Evolutionary conservation across 257 asterid species (phyloP).

Genomic region (Solanum chiquidenum): DNA sequence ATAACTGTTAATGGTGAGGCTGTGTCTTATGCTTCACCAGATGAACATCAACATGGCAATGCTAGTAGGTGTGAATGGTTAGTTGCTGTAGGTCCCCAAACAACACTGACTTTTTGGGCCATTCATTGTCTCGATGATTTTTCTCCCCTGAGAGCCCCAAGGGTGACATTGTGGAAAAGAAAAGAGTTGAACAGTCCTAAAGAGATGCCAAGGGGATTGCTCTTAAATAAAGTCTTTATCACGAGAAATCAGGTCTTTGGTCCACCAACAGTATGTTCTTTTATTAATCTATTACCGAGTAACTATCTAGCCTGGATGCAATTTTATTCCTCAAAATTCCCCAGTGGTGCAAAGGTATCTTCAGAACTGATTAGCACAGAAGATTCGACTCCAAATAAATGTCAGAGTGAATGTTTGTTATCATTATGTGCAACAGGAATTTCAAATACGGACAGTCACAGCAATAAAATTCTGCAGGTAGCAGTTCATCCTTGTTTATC

Average conservation of each 20-base stretch:
- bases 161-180: conserved; percentile 81
- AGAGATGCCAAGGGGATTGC: conserved; percentile 30
- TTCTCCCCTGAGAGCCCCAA: conserved; percentile 86
- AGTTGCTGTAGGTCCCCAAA: conserved; percentile 72
- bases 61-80: conserved; percentile 87
- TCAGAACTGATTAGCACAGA: conserved; percentile 23
- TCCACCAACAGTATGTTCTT: conserved; percentile 64
- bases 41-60: conserved; percentile 41
- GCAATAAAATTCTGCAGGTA: conserved; percentile 58
- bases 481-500: conserved; percentile 64
- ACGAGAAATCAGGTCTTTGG: conserved; percentile 60
- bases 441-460: conserved; percentile 53
- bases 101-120: conserved; percentile 58
- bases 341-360: conserved; percentile 27
- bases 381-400: conserved; percentile 25
- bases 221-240: conserved; percentile 43
- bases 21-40: conserved; percentile 34
- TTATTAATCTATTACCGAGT: conserved; percentile 54
- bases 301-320: conserved; percentile 62
- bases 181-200: conserved; percentile 33
- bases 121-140: conserved; percentile 88
- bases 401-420: conserved; percentile 19
- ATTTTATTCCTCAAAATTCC: conserved; percentile 38
- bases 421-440: conserved; percentile 38
- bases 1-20: conserved; percentile 29